Conservation (phyloP, 345 rosid genomes). For the Lepidium didymum region DNA sequence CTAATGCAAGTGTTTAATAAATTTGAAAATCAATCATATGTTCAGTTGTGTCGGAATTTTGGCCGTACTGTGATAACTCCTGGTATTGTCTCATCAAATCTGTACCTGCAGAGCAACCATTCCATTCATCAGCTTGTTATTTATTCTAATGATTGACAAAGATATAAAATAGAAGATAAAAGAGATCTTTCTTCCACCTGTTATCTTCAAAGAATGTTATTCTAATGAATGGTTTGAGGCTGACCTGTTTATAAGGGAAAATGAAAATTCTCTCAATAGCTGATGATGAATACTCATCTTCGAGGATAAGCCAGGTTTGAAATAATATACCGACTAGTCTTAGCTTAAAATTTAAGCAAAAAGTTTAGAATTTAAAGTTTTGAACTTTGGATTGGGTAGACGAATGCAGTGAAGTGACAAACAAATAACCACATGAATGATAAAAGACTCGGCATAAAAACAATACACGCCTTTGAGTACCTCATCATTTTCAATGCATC, state of each 20-base stretch:
- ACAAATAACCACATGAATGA: not conserved
- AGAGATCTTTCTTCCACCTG: slow-evolving; percentile 31
- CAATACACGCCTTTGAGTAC: slow-evolving; percentile 31
- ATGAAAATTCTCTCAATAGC: not conserved
- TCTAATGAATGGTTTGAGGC: slow-evolving; percentile 82
- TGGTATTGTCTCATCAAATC: slow-evolving; percentile 67
- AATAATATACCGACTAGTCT: not conserved
- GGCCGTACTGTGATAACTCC: slow-evolving; percentile 67
- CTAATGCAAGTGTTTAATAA: not conserved
- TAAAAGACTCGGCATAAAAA: not conserved
- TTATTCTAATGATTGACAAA: not conserved
- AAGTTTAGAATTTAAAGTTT: not conserved
- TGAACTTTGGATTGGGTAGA: not conserved
- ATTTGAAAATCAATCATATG: not conserved
- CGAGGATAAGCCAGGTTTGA: not conserved
- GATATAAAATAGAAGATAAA: not conserved
- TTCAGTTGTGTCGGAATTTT: slow-evolving; percentile 50
- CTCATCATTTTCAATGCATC: slow-evolving; percentile 74
- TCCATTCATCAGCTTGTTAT: not conserved
- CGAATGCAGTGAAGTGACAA: not conserved
- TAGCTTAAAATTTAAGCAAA: not conserved
- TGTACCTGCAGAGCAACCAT: slow-evolving; percentile 47
- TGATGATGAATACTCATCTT: not conserved
- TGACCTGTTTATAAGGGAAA: slow-evolving; percentile 40
- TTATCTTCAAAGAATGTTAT: slow-evolving; percentile 61